Conservation (phyloP, 2,329 filamentous ascomycete species). For the Phaeophleospora eucalypticola region DNA sequence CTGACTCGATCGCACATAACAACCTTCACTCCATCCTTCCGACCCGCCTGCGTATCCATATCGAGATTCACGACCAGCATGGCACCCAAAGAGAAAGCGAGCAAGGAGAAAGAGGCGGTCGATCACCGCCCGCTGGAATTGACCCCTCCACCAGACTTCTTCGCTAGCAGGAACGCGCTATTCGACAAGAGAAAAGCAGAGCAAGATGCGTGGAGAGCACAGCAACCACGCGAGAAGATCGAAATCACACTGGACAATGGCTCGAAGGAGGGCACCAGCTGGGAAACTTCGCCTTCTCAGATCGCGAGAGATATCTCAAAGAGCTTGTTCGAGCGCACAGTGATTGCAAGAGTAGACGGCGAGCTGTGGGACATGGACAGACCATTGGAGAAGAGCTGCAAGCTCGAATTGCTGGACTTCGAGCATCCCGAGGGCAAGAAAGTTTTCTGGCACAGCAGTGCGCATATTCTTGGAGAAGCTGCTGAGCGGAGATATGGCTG, state of each 20-base stretch:
- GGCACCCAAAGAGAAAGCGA: conserved; percentile 43
- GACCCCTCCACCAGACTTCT: conserved; percentile 63
- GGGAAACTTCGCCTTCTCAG: conserved; percentile 82
- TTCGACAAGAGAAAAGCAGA: conserved; percentile 86
- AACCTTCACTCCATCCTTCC: not conserved
- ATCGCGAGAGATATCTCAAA: conserved; percentile 78
- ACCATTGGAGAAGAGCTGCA: conserved; percentile 82
- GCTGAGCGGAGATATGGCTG: conserved; percentile 87
- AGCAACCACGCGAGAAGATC: conserved; percentile 69
- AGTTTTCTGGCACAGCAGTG: conserved; percentile 97
- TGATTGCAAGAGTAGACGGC: conserved; percentile 81
- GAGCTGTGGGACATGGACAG: conserved; percentile 90
- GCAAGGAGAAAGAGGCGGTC: conserved; percentile 30
- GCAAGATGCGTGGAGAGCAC: conserved; percentile 69
- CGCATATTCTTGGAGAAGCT: conserved; percentile 93
- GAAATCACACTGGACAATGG: conserved; percentile 70
- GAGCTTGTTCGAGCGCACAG: conserved; percentile 77
- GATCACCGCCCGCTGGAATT: conserved; percentile 42
- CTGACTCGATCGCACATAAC: conserved; percentile 5
- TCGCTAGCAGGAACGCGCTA: conserved; percentile 76
- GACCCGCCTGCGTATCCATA: conserved; percentile 1
- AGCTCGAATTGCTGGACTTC: conserved; percentile 80
- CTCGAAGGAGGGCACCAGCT: conserved; percentile 70
- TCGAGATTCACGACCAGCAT: conserved; percentile 15
- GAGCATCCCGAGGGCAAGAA: conserved; percentile 73